Base-by-base conservation (phyloP, 73 alveolate species). In the Effrenium voratum region DNA sequence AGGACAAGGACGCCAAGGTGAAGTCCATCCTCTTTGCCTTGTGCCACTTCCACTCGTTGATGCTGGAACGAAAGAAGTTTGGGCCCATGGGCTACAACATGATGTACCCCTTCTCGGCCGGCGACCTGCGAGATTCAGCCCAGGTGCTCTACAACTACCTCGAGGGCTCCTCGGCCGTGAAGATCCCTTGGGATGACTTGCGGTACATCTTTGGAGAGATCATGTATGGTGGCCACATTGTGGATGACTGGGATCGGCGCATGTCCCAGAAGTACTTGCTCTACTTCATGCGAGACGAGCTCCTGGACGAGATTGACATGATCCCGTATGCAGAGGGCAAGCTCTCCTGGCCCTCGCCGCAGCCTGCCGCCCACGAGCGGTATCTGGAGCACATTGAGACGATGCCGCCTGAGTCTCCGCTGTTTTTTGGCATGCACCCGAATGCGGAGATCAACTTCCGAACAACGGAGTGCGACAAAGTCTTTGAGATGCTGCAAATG, bases 181-280 rank as follows among this genome's bases (percentile, higher is more conserved):
- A 99, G 98, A 88, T 99, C 26, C 99, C 99, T 19, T 99, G 99
- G 99, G 99, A 94, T 36, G 99, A 99, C 52, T 70, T 99, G 86
- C 93, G 99, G 97, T 99, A 99, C 99, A 99, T 99, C 94, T 99
- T 99, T 93, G 99, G 99, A 59, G 99, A 99, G 99, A 99, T 99
- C 99, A 99, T 99, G 99, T 99, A 99, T 94, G 99, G 99, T 49
- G 99, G 99, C 45, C 99, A 99, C 99, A 99, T 99, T 94, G 99
- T 99, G 50, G 99, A 99, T 99, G 99, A 99, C 99, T 99, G 99
- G 99, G 99, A 99, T 95, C 99, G 99, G 99, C 99, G 99, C 94
- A 99, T 99, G 99, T 99, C 99, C 93, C 99, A 96, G 94, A 99
- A 99, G 86, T 99, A 99, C 99, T 99, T 99, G 57, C 99, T 99